Base-by-base conservation (phyloP, 2,329 filamentous ascomycete species). In the Apiospora marii region DNA sequence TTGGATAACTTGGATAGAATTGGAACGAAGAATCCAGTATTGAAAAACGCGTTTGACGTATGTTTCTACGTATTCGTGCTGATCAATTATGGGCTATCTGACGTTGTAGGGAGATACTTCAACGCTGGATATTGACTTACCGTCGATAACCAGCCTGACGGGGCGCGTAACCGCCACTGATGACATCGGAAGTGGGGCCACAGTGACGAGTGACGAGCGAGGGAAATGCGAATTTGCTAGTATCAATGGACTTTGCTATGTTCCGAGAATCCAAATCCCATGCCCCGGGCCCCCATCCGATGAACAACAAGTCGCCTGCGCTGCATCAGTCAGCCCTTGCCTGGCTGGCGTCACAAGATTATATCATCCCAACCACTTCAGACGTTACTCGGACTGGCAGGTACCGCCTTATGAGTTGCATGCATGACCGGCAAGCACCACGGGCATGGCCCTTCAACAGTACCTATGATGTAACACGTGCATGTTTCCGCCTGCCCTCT, bases 391-490 rank as follows among this genome's bases (percentile, higher is more conserved):
- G 19, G 51, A 58, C 22, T 30, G n/a, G n/a, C n/a, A 58, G 12
- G 51, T 13, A 51, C 49, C 19, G 27, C 4, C 2, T 22, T n/a
- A 22, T 7, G 22, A 58, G 27, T 34, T 34, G 30, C 53, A 30
- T 61, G 53, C 53, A 37, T 61, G 30, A 61, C 51, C 12, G 53
- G 16, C 27, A 13, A 7, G 19, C 10, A n/a, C 46, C 10, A 14
- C n/a, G 46, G 46, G 46, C 10, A n/a, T n/a, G 19, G 3, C 19
- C 5, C 1, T 58, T 30, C 27, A 30, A 30, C 27, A 30, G 19
- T n/a, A n/a, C n/a, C n/a, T n/a, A 64, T 64, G 58, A 64, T 64
- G 58, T 64, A 64, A 41, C 58, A n/a, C n/a, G 58, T 64, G 58
- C 58, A n/a, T n/a, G 34, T 22, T 64, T 64, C 19, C 34, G n/a